Conservation (phyloP, 192 early-diverging fungal species). For the Backusella westeae region DNA sequence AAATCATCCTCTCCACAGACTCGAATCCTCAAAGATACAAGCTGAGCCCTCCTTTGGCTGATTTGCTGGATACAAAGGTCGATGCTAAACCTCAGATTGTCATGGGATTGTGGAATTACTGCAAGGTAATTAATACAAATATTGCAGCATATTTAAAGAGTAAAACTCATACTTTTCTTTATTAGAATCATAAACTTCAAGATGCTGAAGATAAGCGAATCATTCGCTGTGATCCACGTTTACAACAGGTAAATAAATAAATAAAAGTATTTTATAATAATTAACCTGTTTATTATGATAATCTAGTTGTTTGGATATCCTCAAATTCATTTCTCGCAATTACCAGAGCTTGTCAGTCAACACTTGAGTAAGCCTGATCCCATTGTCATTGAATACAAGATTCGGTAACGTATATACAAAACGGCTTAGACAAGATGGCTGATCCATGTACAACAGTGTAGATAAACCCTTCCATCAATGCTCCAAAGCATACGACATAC, state of each 20-base stretch:
- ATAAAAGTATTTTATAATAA: too few relatives aligned
- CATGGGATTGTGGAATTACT: conserved; percentile 93
- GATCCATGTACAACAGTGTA: conserved; percentile 49
- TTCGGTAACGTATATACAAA: background rate
- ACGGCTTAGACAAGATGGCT: background rate
- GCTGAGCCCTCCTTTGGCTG: conserved; percentile 67
- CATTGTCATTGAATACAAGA: conserved; percentile 81
- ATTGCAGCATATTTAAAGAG: too few relatives aligned
- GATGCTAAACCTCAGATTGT: conserved; percentile 76
- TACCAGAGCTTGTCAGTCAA: conserved; percentile 76
- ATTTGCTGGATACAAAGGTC: conserved; percentile 74
- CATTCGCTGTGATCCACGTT: conserved; percentile 75
- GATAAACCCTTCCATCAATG: conserved; percentile 77
- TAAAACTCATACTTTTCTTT: background rate
- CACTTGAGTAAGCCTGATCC: conserved; percentile 84
- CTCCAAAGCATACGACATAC: conserved; percentile 87
- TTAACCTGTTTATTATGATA: conserved; percentile 34
- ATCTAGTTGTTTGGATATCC: conserved; percentile 63
- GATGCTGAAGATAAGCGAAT: conserved; percentile 86
- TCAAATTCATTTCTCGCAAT: conserved; percentile 74
- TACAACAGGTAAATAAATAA: background rate
- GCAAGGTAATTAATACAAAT: conserved; percentile 65
- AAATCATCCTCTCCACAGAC: conserved; percentile 79
- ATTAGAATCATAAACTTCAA: conserved; percentile 80
- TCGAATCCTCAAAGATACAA: conserved; percentile 80